Percentiles rank a stretch among this genome's conserved stretches.
These are phyloP conservation scores for Trichoderma gracile DNA, from an alignment of 2,329 filamentous ascomycete species.

Conservation along the genomic window DNA sequence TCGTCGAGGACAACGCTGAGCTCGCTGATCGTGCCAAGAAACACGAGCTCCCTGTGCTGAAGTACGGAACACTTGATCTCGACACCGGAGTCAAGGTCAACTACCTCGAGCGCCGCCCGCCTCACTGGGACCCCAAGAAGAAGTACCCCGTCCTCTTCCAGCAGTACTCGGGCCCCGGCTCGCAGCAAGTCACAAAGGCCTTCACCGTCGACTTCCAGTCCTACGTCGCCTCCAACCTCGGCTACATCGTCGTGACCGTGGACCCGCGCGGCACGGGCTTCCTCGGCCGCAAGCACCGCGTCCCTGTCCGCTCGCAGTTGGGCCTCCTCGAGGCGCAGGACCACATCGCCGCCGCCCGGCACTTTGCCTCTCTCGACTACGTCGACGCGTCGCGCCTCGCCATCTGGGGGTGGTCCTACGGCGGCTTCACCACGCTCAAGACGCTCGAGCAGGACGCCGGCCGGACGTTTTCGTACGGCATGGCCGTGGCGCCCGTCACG, in stretches of 20 bases:
- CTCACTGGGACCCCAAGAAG: slow-evolving; percentile 80
- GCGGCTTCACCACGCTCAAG: slow-evolving; percentile 93
- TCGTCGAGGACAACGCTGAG: slow-evolving; percentile 74
- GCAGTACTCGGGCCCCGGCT: slow-evolving; percentile 93
- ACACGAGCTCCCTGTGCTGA: slow-evolving; percentile 78
- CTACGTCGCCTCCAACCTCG: slow-evolving; percentile 80
- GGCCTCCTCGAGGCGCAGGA: slow-evolving; percentile 84
- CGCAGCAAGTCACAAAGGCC: slow-evolving; percentile 77
- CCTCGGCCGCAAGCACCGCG: slow-evolving; percentile 80
- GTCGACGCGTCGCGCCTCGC: slow-evolving; percentile 80
- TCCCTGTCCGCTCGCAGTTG: slow-evolving; percentile 78
- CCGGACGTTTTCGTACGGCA: slow-evolving; percentile 89
- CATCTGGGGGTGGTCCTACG: slow-evolving; percentile 99
- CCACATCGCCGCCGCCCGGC: slow-evolving; percentile 86
- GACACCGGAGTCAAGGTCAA: slow-evolving; percentile 69
- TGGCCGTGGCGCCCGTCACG: slow-evolving; percentile 97
- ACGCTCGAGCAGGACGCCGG: slow-evolving; percentile 90
- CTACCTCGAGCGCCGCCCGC: slow-evolving; percentile 81
- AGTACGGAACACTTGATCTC: slow-evolving; percentile 83
- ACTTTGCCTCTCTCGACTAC: slow-evolving; percentile 79
- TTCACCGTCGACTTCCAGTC: slow-evolving; percentile 89
- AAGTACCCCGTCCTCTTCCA: slow-evolving; percentile 94
- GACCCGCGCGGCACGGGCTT: slow-evolving; percentile 92
- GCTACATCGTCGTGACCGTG: slow-evolving; percentile 92
- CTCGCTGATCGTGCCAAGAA: slow-evolving; percentile 69